phyloP scores from a whole-genome alignment of 2,329 filamentous ascomycete genomes.

The Cordyceps farinosa region DNA sequence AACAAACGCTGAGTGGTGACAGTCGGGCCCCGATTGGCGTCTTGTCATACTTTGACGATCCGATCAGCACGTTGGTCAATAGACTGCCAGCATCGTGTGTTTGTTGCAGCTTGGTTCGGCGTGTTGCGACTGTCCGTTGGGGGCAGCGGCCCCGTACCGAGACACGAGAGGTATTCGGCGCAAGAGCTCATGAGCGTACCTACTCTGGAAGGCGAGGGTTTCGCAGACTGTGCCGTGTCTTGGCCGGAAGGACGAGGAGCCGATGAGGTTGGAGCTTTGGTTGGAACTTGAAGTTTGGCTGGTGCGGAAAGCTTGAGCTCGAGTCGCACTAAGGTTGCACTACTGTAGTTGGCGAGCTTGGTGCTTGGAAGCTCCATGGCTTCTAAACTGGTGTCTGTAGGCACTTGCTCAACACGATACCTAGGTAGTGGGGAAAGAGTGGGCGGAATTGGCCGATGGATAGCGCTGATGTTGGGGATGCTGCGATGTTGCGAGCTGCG shows the following conservation, averaged over 20 bases:
- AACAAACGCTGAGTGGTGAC: background rate
- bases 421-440: too few relatives aligned
- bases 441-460: too few relatives aligned
- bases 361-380: too few relatives aligned
- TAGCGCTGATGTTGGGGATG: too few relatives aligned
- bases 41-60: background rate
- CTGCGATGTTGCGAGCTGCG: too few relatives aligned
- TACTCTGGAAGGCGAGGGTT: background rate
- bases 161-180: background rate
- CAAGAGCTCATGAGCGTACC: background rate
- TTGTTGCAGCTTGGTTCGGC: background rate
- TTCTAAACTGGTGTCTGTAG: too few relatives aligned
- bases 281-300: slow-evolving; percentile 1
- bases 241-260: slow-evolving; percentile 7
- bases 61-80: background rate
- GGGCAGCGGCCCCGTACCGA: background rate
- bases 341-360: too few relatives aligned
- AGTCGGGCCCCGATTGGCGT: background rate
- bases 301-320: background rate
- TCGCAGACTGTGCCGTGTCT: slow-evolving; percentile 12
- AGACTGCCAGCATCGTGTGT: background rate
- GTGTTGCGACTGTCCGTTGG: background rate
- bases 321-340: background rate
- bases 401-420: too few relatives aligned
- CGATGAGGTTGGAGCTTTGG: background rate